These are phyloP conservation scores for Pythium oligandrum DNA, from an alignment of 352 stramenopile species.

Conservation along the genomic window DNA sequence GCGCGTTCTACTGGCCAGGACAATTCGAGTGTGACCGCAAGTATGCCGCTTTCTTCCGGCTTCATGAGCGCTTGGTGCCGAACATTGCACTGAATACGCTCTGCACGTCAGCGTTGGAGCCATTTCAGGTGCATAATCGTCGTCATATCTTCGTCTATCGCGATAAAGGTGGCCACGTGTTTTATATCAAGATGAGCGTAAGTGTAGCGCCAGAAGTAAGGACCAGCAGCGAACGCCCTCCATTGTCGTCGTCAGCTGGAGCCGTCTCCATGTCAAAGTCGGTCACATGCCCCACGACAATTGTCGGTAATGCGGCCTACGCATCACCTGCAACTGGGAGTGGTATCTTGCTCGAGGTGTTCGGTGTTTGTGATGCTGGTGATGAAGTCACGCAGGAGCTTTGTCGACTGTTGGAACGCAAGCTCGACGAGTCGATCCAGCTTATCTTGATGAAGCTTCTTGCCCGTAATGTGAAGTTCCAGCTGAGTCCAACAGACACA, in stretches of 20 bases:
- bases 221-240: too few species aligned
- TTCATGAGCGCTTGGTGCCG: conserved; percentile 74
- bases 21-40: conserved; percentile 84
- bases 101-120: conserved; percentile 79
- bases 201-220: not conserved
- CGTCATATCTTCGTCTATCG: conserved; percentile 86
- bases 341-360: conserved; percentile 78
- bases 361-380: conserved; percentile 69
- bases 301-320: too few species aligned
- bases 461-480: conserved; percentile 80
- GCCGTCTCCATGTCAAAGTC: too few species aligned
- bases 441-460: conserved; percentile 86
- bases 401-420: conserved; percentile 75
- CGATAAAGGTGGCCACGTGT: conserved; percentile 79
- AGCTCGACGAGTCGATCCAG: conserved; percentile 82
- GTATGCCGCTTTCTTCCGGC: conserved; percentile 72
- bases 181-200: conserved; percentile 87
- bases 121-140: conserved; percentile 88
- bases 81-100: conserved; percentile 80
- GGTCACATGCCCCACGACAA: too few species aligned
- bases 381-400: conserved; percentile 86
- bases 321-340: too few species aligned
- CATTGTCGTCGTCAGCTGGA: too few species aligned
- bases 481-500: conserved; percentile 67
- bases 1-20: conserved; percentile 80